phyloP scores from a whole-genome alignment of 2,329 filamentous ascomycete genomes.

The Paecilomyces formosus region DNA sequence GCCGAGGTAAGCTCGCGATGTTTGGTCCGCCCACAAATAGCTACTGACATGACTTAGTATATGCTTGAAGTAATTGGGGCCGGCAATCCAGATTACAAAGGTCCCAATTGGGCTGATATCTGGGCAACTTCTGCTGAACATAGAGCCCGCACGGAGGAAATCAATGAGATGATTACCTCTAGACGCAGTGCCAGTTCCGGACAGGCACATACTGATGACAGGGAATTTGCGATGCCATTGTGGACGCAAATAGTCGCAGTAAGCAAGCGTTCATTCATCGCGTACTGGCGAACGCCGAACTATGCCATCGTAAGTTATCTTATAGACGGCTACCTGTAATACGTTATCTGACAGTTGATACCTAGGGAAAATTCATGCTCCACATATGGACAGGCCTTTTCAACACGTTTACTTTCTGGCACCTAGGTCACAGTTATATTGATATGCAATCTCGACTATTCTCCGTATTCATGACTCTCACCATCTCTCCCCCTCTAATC shows the following conservation, averaged over 20 bases:
- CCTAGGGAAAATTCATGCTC: constrained; percentile 53
- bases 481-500: constrained; percentile 65
- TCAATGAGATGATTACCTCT: constrained; percentile 45
- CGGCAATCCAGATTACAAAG: constrained; percentile 53
- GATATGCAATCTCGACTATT: constrained; percentile 68
- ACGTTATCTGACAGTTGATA: constrained; percentile 10
- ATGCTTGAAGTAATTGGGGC: constrained; percentile 71
- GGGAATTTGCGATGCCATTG: constrained; percentile 58
- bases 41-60: constrained; percentile 48
- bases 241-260: constrained; percentile 47
- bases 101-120: constrained; percentile 56
- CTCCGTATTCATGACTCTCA: constrained; percentile 68
- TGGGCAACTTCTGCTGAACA: constrained; percentile 51
- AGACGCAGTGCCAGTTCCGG: constrained; percentile 33
- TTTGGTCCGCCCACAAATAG: constrained; percentile 14
- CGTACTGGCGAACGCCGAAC: constrained; percentile 59
- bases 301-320: constrained; percentile 41
- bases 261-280: constrained; percentile 51
- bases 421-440: constrained; percentile 48
- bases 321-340: not conserved
- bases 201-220: constrained; percentile 41
- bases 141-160: constrained; percentile 41
- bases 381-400: constrained; percentile 59
- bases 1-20: constrained; percentile 45
- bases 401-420: constrained; percentile 65